Conservation (phyloP, 495 filamentous ascomycete genomes). For the Penicillium chermesinum region DNA sequence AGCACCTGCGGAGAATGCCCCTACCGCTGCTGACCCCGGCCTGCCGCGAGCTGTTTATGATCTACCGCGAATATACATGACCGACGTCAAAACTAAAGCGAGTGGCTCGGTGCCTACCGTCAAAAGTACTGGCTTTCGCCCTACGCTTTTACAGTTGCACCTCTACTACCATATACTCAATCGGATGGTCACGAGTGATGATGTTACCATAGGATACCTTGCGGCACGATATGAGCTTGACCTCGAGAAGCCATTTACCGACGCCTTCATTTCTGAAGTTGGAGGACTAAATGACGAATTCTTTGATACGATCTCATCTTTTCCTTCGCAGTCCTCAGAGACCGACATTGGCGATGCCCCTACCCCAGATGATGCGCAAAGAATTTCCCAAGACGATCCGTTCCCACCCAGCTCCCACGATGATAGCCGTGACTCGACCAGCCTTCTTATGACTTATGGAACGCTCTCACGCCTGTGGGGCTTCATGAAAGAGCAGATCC, state of each 20-base stretch:
- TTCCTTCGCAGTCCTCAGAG: slow-evolving; percentile 23
- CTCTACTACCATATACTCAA: slow-evolving; percentile 85
- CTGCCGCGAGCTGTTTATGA: slow-evolving; percentile 21
- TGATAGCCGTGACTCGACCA: slow-evolving; percentile 45
- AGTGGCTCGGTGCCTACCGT: slow-evolving; percentile 55
- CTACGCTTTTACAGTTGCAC: slow-evolving; percentile 80
- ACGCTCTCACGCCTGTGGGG: slow-evolving; percentile 58
- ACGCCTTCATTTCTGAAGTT: slow-evolving; percentile 76
- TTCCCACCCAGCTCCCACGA: slow-evolving; percentile 10
- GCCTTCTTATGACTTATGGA: slow-evolving; percentile 54
- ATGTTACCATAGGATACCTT: slow-evolving; percentile 60
- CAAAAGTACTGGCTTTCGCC: slow-evolving; percentile 61
- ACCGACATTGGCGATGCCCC: slow-evolving; percentile 26
- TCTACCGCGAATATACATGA: slow-evolving; percentile 60
- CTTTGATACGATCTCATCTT: slow-evolving; percentile 27
- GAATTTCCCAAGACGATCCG: slow-evolving; percentile 2
- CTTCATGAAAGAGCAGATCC: slow-evolving; percentile 62
- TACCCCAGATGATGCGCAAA: slow-evolving; percentile 25
- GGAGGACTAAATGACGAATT: slow-evolving; percentile 60
- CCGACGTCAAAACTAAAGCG: slow-evolving; percentile 81
- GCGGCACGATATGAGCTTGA: slow-evolving; percentile 67
- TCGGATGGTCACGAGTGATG: slow-evolving; percentile 60
- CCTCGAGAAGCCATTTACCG: slow-evolving; percentile 60
- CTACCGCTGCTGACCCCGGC: slow-evolving; percentile 10
- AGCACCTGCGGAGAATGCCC: neutral